Base-by-base conservation (phyloP, 495 filamentous ascomycete species). In the Aspergillus carlsbadensis region DNA sequence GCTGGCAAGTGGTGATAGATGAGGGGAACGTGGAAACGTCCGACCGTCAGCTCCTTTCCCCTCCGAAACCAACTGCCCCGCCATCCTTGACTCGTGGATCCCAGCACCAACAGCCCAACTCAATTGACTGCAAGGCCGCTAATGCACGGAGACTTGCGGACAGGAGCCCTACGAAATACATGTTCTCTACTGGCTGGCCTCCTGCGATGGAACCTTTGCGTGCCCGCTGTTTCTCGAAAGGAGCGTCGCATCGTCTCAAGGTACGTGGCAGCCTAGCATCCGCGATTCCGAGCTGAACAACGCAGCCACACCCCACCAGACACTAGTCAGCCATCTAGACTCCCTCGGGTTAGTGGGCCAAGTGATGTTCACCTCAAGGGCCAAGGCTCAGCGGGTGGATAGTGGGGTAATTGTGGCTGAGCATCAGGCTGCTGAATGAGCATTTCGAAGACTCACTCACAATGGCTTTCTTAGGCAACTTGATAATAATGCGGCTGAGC, bases 231-330 rank as follows among this genome's bases (percentile, higher is more conserved):
- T 13, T 29, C 14, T 3, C 42, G 21, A n/a, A 49, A 15, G 2
- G 15, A 3, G 14, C 6, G 3, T n/a, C 14, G 17, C 10, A 15
- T 7, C 10, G 15, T 35, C 44, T 3, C 26, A 47, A 34, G 44
- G n/a, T 49, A 55, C 21, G 21, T 44, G 40, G 33, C 41, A 55
- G 52, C 52, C 52, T 41, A 40, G 37, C 29, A 17, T 17, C 34
- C 18, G n/a, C 18, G 21, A 53, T 45, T 20, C 24, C 13, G 42
- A 49, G 36, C 44, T 56, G 53, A 56, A 35, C 33, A 21, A 41
- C 33, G 35, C 36, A 56, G 54, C 54, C 54, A 56, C 54, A 56
- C 54, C 41, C 22, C 21, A 34, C 40, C 40, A 47, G 24, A 42
- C 44, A 26, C 43, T 56, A 49, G 21, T 41, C 17, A 22, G 7